A percentile compares a stretch with the other conserved stretches of the same genome.
Conservation (phyloP, 2,329 filamentous ascomycete genomes). For the Neofusicoccum laricinum region DNA sequence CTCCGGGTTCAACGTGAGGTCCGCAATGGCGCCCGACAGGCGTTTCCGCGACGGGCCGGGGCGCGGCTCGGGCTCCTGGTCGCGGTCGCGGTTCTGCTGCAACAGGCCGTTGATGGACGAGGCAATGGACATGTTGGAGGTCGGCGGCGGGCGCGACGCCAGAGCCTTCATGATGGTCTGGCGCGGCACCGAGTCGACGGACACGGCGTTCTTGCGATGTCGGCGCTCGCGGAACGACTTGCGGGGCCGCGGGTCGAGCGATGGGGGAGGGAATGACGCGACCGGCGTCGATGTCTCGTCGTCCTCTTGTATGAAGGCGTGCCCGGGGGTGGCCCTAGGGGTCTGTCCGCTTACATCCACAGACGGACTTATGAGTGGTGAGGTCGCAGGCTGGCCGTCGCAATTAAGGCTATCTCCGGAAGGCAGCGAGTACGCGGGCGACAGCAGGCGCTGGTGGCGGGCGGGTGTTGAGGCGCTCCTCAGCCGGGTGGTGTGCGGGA, state of each 20-base stretch:
- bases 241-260: neutral
- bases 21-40: slow-evolving; percentile 59
- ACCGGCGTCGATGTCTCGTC: neutral
- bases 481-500: neutral
- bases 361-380: slow-evolving; percentile 8
- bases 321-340: neutral
- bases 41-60: slow-evolving; percentile 45
- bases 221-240: slow-evolving; percentile 37
- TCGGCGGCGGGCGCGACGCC: slow-evolving; percentile 58
- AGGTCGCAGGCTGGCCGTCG: slow-evolving; percentile 7
- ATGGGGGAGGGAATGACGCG: neutral
- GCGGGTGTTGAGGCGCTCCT: slow-evolving; percentile 8
- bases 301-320: neutral
- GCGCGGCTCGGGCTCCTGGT: neutral
- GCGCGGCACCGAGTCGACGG: slow-evolving; percentile 66
- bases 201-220: slow-evolving; percentile 44
- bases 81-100: slow-evolving; percentile 1
- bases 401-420: slow-evolving; percentile 15
- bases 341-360: slow-evolving; percentile 8
- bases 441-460: neutral
- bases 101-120: slow-evolving; percentile 62
- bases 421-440: neutral
- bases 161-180: slow-evolving; percentile 83
- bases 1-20: slow-evolving; percentile 48
- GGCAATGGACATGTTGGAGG: slow-evolving; percentile 59